phyloP scores from a whole-genome alignment of 2,329 filamentous ascomycete species.

The Aureobasidium lini region DNA sequence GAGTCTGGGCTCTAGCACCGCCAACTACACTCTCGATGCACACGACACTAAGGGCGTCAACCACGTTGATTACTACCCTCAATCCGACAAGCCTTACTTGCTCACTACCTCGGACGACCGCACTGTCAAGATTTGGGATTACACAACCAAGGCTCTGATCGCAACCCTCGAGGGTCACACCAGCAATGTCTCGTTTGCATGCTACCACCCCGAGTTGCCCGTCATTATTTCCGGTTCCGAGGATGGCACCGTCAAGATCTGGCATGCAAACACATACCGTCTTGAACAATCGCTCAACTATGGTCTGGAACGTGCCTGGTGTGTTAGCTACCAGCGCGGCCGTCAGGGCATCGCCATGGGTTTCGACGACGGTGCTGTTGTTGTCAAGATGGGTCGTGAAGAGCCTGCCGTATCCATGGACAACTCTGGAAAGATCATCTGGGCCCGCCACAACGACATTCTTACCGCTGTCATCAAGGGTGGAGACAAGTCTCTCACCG shows the following conservation, averaged over 20 bases:
- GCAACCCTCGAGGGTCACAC: conserved; percentile 95
- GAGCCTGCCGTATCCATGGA: conserved; percentile 99
- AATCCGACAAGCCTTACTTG: conserved; percentile 70
- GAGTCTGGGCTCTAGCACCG: conserved; percentile 86
- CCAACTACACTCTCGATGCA: conserved; percentile 94
- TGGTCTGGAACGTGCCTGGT: conserved; percentile 93
- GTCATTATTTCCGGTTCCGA: conserved; percentile 97
- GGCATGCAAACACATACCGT: conserved; percentile 96
- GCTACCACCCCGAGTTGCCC: conserved; percentile 93
- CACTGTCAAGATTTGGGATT: conserved; percentile 98
- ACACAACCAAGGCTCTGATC: conserved; percentile 95
- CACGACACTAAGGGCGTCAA: conserved; percentile 98
- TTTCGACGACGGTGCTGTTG: conserved; percentile 95
- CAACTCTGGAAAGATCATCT: conserved; percentile 87
- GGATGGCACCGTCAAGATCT: conserved; percentile 95
- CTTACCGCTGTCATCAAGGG: conserved; percentile 93
- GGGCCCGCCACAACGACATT: conserved; percentile 91
- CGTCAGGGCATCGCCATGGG: conserved; percentile 92
- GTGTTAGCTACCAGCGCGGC: conserved; percentile 89
- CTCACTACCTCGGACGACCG: conserved; percentile 94
- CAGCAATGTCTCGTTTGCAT: conserved; percentile 96
- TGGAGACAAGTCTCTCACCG: conserved; percentile 72
- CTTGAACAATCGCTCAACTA: conserved; percentile 95
- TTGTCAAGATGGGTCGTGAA: conserved; percentile 94
- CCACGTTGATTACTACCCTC: conserved; percentile 81